phyloP scores from a whole-genome alignment of 2,329 filamentous ascomycete species.

The Aspergillus caelatus region DNA sequence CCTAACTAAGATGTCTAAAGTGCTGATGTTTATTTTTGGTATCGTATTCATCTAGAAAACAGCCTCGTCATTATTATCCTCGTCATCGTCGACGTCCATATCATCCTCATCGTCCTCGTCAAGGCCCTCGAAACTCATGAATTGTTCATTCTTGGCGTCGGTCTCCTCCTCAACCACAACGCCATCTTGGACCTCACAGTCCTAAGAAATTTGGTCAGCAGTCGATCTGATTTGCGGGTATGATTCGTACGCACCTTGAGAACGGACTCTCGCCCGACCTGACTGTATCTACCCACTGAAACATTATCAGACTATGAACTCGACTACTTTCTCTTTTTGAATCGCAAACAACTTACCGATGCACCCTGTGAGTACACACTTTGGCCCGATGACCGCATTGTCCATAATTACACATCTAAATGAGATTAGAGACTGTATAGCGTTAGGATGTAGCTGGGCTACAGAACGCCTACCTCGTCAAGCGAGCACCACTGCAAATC shows the following conservation, averaged over 20 bases:
- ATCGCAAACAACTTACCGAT: constrained; percentile 48
- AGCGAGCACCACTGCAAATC: constrained; percentile 80
- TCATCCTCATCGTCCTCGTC: constrained; percentile 41
- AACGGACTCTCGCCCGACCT: constrained; percentile 75
- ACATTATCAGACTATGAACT: neutral
- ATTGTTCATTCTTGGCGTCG: constrained; percentile 64
- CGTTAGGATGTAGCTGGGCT: neutral
- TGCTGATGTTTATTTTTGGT: neutral
- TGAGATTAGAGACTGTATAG: neutral
- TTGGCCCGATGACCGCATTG: constrained; percentile 79
- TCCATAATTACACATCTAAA: constrained; percentile 87
- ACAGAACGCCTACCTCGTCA: constrained; percentile 52
- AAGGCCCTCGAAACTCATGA: constrained; percentile 57
- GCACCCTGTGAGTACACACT: constrained; percentile 83
- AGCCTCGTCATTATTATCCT: neutral
- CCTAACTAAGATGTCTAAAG: neutral
- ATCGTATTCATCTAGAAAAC: constrained; percentile 4
- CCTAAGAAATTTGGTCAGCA: neutral
- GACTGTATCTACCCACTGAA: constrained; percentile 71
- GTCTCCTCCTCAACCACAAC: constrained; percentile 82
- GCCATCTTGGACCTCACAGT: constrained; percentile 88
- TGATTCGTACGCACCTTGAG: constrained; percentile 58
- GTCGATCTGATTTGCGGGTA: neutral
- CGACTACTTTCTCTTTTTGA: neutral
- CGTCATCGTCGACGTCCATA: constrained; percentile 34